Conservation (phyloP, 768 basidiomycete genomes). For the Leccinum pellstonianum region DNA sequence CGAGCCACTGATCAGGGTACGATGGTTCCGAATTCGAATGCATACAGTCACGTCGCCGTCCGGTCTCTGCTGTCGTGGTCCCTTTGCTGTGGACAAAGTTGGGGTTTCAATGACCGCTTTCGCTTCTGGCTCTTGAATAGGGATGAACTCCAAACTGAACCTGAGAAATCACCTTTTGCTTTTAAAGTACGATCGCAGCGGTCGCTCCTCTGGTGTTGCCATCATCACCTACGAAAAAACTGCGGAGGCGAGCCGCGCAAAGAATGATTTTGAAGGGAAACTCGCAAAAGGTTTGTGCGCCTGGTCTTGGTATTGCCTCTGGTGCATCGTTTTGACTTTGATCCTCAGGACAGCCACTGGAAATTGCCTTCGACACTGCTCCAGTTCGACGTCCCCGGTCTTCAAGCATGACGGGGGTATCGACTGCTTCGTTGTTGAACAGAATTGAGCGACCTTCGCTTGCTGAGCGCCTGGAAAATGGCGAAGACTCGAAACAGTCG, state of each 20-base stretch:
- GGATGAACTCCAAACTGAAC: constrained; percentile 53
- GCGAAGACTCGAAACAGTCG: constrained; percentile 32
- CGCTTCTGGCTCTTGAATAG: constrained; percentile 39
- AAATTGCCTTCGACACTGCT: constrained; percentile 57
- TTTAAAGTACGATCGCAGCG: constrained; percentile 92
- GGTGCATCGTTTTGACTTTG: constrained; percentile 1
- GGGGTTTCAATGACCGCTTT: constrained; percentile 41
- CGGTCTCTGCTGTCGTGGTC: constrained; percentile 35
- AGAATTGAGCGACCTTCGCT: constrained; percentile 76
- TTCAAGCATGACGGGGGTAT: constrained; percentile 40
- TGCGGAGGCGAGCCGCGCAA: constrained; percentile 78
- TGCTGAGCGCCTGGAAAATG: constrained; percentile 57
- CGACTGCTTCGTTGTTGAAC: constrained; percentile 63
- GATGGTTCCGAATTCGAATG: constrained; percentile 50
- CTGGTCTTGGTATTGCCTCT: background rate
- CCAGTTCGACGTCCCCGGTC: constrained; percentile 48
- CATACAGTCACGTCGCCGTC: constrained; percentile 33
- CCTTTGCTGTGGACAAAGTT: constrained; percentile 24
- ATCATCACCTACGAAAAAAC: constrained; percentile 76
- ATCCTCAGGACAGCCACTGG: constrained; percentile 74
- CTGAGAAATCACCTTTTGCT: constrained; percentile 48
- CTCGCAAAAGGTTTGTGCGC: constrained; percentile 72
- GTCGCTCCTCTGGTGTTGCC: constrained; percentile 84
- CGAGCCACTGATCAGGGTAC: constrained; percentile 95
- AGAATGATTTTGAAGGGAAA: constrained; percentile 82